phyloP scores from a whole-genome alignment of 352 stramenopile genomes.

The Phytophthora melonis region DNA sequence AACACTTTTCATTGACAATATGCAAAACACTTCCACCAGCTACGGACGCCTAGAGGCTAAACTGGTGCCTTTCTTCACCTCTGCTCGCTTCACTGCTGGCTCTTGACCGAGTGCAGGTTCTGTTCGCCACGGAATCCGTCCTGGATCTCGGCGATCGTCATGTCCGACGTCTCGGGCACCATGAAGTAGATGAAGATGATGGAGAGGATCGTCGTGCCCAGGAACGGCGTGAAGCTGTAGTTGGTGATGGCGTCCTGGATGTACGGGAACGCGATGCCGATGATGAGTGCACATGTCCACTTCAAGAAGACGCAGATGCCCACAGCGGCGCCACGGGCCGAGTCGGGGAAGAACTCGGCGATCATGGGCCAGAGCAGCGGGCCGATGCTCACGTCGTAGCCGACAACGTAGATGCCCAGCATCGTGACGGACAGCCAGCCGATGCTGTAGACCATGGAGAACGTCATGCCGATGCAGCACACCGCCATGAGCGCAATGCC shows the following conservation, averaged over 20 bases:
- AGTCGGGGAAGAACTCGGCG: conserved; percentile 63
- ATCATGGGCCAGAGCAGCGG: conserved; percentile 57
- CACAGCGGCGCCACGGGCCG: conserved; percentile 47
- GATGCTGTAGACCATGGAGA: conserved; percentile 42
- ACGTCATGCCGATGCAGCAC: conserved; percentile 48
- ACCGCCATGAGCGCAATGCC: conserved; percentile 51
- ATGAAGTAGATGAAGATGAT: conserved; percentile 49
- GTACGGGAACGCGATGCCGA: conserved; percentile 67
- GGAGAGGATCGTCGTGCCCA: conserved; percentile 44
- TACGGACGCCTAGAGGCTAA: not conserved
- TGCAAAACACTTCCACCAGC: not conserved
- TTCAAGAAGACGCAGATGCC: conserved; percentile 54
- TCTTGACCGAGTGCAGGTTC: conserved; percentile 15
- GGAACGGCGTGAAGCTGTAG: conserved; percentile 60
- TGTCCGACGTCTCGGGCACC: conserved; percentile 64
- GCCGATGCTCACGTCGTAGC: conserved; percentile 58
- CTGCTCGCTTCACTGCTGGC: conserved; percentile 1
- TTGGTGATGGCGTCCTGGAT: conserved; percentile 48
- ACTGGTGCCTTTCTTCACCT: not conserved
- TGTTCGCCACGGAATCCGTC: conserved; percentile 36
- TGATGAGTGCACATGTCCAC: conserved; percentile 55
- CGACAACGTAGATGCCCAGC: conserved; percentile 49
- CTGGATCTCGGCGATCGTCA: conserved; percentile 70
- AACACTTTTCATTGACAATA: not conserved
- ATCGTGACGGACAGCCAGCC: conserved; percentile 52